These are phyloP conservation scores for Vitis cinerea DNA, from an alignment of 164 flowering plant species.

Conservation along the genomic window DNA sequence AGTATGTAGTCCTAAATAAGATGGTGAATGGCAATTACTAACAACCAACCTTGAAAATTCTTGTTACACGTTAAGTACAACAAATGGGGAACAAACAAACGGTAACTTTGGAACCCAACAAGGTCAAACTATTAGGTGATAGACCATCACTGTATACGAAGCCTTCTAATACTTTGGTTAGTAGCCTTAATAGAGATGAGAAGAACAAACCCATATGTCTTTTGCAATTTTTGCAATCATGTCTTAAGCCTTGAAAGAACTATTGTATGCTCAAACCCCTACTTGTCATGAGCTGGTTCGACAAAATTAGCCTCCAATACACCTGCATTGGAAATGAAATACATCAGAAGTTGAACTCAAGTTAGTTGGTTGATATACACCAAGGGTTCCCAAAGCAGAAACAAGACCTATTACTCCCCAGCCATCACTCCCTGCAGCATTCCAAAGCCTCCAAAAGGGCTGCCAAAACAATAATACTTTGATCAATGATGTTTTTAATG, in stretches of 20 bases:
- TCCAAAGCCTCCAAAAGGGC: slow-evolving; percentile 99
- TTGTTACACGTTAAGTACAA: no score
- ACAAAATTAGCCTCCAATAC: slow-evolving; percentile 96
- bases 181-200: neutral
- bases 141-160: no score
- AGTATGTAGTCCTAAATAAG: slow-evolving; percentile 41
- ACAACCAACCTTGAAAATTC: neutral
- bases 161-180: neutral
- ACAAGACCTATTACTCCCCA: slow-evolving; percentile 86
- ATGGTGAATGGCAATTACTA: neutral
- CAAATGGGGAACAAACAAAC: no score
- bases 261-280: slow-evolving; percentile 94
- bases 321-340: slow-evolving; percentile 40
- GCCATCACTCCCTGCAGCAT: slow-evolving; percentile 93
- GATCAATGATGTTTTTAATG: neutral
- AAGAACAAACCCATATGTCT: slow-evolving; percentile 67
- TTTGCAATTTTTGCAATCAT: slow-evolving; percentile 67
- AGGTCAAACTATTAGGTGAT: no score
- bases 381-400: neutral
- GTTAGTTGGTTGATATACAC: neutral
- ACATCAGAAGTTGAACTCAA: slow-evolving; percentile 6
- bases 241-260: slow-evolving; percentile 84
- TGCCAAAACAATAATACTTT: slow-evolving; percentile 22
- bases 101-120: no score
- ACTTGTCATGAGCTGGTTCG: slow-evolving; percentile 99